Conservation (phyloP, 2,329 filamentous ascomycete genomes). For the Colletotrichum spinosum region DNA sequence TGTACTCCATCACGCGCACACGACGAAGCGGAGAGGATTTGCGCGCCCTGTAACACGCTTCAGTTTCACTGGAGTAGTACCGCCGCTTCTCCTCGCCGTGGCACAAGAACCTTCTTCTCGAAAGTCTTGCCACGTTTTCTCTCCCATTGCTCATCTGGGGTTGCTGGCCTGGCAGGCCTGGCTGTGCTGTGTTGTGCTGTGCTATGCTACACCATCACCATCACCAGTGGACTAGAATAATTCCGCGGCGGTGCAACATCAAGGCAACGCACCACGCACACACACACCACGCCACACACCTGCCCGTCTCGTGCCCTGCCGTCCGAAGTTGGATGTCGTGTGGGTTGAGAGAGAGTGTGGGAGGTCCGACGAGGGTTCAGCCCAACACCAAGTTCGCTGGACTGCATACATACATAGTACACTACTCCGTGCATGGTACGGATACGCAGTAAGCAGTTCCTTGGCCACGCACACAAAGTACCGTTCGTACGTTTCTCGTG, state of each 20-base stretch:
- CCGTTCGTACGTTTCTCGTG: constrained; percentile 1
- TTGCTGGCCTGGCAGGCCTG: neutral
- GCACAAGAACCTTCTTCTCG: neutral
- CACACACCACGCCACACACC: constrained; percentile 23
- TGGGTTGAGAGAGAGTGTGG: neutral
- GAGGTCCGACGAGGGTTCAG: constrained; percentile 18
- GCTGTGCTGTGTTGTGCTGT: neutral
- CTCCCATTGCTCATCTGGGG: neutral
- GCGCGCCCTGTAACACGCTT: constrained; percentile 15
- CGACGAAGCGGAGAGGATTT: neutral
- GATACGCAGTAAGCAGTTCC: constrained; percentile 10
- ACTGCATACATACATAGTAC: too few relatives aligned
- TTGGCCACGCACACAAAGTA: constrained; percentile 10
- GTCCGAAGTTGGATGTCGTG: constrained; percentile 2
- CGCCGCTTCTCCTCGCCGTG: constrained; percentile 6
- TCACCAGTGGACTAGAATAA: constrained; percentile 15
- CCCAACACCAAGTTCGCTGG: neutral
- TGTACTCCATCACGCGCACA: neutral
- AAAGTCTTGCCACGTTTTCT: neutral
- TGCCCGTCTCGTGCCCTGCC: constrained; percentile 22
- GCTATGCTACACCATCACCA: too few relatives aligned
- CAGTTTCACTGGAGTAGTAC: constrained; percentile 28
- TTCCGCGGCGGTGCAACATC: constrained; percentile 3
- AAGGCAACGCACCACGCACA: too few relatives aligned
- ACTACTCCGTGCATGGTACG: neutral